Evolutionary conservation across 371 early-diverging fungal genomes (phyloP).

Genomic region (Apophysomyces sp.): DNA sequence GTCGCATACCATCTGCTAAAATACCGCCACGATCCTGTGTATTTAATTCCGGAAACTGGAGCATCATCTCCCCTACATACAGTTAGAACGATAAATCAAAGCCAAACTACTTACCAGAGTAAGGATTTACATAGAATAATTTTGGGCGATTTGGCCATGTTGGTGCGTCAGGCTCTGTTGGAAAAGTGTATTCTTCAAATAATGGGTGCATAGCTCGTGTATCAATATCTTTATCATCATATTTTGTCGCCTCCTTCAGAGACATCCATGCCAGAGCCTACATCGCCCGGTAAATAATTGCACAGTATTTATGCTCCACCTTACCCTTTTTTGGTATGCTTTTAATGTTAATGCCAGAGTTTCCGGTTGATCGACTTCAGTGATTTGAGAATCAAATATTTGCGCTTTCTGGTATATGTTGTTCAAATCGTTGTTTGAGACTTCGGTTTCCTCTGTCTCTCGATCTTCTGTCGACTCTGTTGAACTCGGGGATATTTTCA

Average conservation of each 20-base stretch:
- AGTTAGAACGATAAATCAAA: not conserved
- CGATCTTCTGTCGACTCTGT: constrained; percentile 3
- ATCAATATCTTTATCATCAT: constrained; percentile 26
- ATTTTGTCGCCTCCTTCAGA: constrained; percentile 46
- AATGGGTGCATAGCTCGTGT: constrained; percentile 59
- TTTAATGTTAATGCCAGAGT: constrained; percentile 55
- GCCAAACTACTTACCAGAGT: constrained; percentile 34
- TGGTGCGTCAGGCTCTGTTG: constrained; percentile 17
- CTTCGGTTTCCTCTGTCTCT: constrained; percentile 39
- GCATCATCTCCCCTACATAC: constrained; percentile 45
- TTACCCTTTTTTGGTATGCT: constrained; percentile 63
- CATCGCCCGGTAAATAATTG: not conserved
- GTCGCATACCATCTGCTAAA: constrained; percentile 61
- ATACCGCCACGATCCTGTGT: constrained; percentile 67
- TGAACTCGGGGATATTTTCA: constrained; percentile 2
- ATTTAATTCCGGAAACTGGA: constrained; percentile 54
- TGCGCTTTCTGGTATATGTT: constrained; percentile 65
- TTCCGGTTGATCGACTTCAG: constrained; percentile 46
- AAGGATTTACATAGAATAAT: constrained; percentile 65
- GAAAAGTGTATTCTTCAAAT: constrained; percentile 63
- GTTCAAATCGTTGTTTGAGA: constrained; percentile 58
- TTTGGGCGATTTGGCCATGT: constrained; percentile 10
- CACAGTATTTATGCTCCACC: not conserved
- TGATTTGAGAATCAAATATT: constrained; percentile 50
- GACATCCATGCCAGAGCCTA: constrained; percentile 64